Evolutionary conservation across 345 rosid species (phyloP), one percentile per base, ranked within the genome.

Genomic region (Laguncularia racemosa): DNA sequence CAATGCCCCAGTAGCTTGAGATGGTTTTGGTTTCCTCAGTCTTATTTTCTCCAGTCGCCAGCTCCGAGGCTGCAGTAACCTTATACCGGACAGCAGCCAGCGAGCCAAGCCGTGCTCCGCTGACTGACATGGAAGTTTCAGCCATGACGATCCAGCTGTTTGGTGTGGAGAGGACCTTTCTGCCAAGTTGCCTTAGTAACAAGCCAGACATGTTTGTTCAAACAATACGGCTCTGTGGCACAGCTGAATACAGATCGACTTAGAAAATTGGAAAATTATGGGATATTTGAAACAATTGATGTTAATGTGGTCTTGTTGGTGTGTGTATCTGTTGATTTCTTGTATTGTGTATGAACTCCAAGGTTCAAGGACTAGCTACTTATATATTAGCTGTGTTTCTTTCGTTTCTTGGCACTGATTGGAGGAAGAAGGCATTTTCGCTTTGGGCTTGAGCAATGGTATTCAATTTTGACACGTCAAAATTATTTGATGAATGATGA

Each of bases 1-100:
- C 16, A 40, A 84, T 53, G 52, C 86, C 89, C 89, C 89, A 81
- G 50, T 84, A 84, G 68, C 77, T 84, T 3, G 4, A 55, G 1
- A 72, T 56, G 49, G 50, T 65, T 64, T 64, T 69, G 2, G 46
- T 33, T 11, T n/a, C 46, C 44, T 43, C 54, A 1, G 17, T 43
- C 12, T 20, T 43, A 16, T 43, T 20, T 16, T 18, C 60, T 16
- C 55, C 12, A 12, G 44, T 38, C 56, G 54, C 52, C 20, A 16
- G 21, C 33, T 17, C 51, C 2, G 66, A 49, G 20, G 60, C 57
- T 28, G 23, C 45, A n/a, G 28, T n/a, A 53, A 61, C 59, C 46
- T 38, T 52, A 38, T 50, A 52, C 49, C 71, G 63, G 13, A 40
- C 5, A 44, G 45, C 45, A 0, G 20, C 48, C n/a, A 63, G 11